Evolutionary conservation across 768 basidiomycete genomes (phyloP).

Genomic region (Xanthoconium stramineum): DNA sequence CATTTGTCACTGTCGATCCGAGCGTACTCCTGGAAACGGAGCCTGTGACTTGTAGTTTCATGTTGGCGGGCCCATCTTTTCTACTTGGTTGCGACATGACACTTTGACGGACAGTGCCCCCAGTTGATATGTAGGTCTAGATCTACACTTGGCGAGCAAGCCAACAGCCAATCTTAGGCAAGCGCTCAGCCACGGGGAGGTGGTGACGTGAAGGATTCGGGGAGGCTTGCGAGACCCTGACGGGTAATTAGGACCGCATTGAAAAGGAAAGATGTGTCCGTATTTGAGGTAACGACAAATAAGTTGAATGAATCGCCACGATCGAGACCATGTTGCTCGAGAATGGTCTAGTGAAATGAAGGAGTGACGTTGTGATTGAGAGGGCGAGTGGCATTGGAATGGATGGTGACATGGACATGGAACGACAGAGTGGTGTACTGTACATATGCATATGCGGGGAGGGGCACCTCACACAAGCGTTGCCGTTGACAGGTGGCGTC

Average conservation of each 20-base stretch:
- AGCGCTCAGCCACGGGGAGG: conserved; percentile 9
- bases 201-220: conserved; percentile 5
- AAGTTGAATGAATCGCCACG: background rate
- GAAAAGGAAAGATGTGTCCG: conserved; percentile 3
- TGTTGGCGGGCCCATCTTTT: background rate
- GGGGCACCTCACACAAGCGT: background rate
- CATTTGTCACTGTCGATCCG: too few relatives aligned
- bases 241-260: background rate
- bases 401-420: background rate
- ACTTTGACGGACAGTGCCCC: too few relatives aligned
- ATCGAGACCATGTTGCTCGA: background rate
- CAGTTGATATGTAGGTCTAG: background rate
- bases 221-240: background rate
- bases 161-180: conserved; percentile 11
- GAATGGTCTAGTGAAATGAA: conserved; percentile 3
- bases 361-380: too few relatives aligned
- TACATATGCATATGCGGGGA: background rate
- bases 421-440: background rate
- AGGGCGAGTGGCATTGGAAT: background rate
- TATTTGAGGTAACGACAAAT: background rate
- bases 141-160: conserved; percentile 3
- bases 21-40: conserved; percentile 9
- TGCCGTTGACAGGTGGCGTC: conserved; percentile 1
- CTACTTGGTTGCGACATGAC: too few relatives aligned
- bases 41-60: conserved; percentile 5